Conservation (phyloP, 305 asterid genomes). For the Nicotiana rustica region DNA sequence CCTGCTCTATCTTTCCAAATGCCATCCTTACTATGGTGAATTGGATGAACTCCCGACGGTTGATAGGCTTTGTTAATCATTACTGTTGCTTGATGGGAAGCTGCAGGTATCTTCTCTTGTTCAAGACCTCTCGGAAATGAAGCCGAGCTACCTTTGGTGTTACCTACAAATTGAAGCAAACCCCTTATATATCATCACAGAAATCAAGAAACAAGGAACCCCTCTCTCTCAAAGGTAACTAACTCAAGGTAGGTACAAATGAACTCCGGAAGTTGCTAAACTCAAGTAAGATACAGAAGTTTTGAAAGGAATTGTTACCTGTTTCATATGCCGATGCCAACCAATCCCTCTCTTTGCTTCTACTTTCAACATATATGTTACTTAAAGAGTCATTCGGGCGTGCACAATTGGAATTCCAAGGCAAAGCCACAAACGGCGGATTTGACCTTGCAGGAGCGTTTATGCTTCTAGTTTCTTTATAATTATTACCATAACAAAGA, state of each 20-base stretch:
- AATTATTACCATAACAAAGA: slow-evolving; percentile 50
- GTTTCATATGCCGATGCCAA: slow-evolving; percentile 59
- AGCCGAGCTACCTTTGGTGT: slow-evolving; percentile 49
- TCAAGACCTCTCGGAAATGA: slow-evolving; percentile 51
- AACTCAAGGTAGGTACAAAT: not conserved
- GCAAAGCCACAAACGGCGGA: slow-evolving; percentile 52
- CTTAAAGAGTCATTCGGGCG: slow-evolving; percentile 45
- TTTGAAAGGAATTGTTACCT: slow-evolving; percentile 47
- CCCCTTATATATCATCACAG: not conserved
- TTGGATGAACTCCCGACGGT: slow-evolving; percentile 48
- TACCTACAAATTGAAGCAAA: slow-evolving; percentile 57
- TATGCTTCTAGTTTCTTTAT: slow-evolving; percentile 50
- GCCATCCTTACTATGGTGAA: slow-evolving; percentile 52
- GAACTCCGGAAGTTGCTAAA: not conserved
- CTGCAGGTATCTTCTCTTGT: slow-evolving; percentile 54
- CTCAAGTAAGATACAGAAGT: not conserved
- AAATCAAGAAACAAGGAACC: not conserved
- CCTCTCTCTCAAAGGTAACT: not conserved
- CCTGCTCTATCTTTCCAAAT: slow-evolving; percentile 54
- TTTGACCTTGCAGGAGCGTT: slow-evolving; percentile 50
- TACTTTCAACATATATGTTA: slow-evolving; percentile 49
- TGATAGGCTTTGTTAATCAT: slow-evolving; percentile 52
- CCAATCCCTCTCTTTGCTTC: slow-evolving; percentile 57
- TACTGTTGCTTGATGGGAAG: slow-evolving; percentile 50
- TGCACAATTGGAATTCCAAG: slow-evolving; percentile 35